phyloP scores from a whole-genome alignment of 2,329 filamentous ascomycete species.

The Colletotrichum karsti region DNA sequence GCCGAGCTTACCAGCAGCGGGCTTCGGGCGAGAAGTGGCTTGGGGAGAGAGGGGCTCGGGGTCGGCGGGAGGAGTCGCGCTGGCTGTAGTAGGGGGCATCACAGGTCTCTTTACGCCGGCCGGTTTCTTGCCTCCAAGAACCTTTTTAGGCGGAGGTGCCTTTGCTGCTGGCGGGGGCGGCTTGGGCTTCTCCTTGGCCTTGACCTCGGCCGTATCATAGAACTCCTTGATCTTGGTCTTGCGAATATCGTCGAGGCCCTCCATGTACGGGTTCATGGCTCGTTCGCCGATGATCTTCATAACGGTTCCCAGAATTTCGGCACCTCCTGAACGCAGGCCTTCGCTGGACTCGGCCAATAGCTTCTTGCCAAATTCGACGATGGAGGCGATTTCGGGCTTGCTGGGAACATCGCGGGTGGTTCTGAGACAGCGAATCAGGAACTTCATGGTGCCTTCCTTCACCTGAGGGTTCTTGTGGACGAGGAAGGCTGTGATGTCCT shows the following conservation, averaged over 20 bases:
- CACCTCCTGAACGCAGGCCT: conserved; percentile 84
- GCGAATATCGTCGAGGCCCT: conserved; percentile 92
- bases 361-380: conserved; percentile 91
- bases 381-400: conserved; percentile 83
- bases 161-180: conserved; percentile 70
- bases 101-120: conserved; percentile 53
- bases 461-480: conserved; percentile 97
- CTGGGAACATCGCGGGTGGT: conserved; percentile 84
- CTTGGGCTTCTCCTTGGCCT: conserved; percentile 78
- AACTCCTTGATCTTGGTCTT: conserved; percentile 97
- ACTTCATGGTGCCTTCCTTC: conserved; percentile 94
- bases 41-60: conserved; percentile 65
- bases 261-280: conserved; percentile 91
- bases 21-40: conserved; percentile 60
- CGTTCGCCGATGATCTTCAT: conserved; percentile 99
- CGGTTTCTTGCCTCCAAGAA: conserved; percentile 50
- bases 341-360: conserved; percentile 90
- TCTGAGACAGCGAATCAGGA: conserved; percentile 87
- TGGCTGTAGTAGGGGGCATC: conserved; percentile 37
- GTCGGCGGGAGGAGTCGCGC: conserved; percentile 47
- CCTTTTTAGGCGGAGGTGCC: conserved; percentile 57
- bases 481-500: conserved; percentile 86
- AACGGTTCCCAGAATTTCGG: conserved; percentile 89
- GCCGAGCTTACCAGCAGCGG: conserved; percentile 60
- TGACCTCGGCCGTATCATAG: conserved; percentile 68